Percentiles rank a stretch among this genome's conserved stretches.
Evolutionary conservation across 305 asterid genomes (phyloP).

Genomic region (Fraxinus greggii): DNA sequence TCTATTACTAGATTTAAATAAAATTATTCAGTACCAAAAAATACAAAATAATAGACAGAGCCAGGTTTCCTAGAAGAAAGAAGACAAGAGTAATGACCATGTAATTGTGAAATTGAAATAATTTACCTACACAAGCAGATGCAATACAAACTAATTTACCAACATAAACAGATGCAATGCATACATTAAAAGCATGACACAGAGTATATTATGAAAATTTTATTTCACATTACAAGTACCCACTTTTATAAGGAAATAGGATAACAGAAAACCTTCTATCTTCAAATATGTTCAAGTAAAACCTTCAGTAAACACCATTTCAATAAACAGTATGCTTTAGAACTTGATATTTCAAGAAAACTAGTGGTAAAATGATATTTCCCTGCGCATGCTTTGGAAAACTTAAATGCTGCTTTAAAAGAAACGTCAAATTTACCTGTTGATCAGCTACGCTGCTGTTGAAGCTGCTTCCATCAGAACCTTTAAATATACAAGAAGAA

Average conservation of each 20-base stretch:
- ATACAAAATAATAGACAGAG: neutral
- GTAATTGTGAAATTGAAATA: neutral
- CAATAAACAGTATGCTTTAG: neutral
- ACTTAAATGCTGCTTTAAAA: slow-evolving; percentile 11
- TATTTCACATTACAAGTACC: neutral
- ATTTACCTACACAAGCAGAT: neutral
- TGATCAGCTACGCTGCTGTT: slow-evolving; percentile 83
- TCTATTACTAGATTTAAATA: neutral
- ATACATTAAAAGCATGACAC: neutral
- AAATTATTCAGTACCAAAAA: neutral
- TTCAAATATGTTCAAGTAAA: neutral
- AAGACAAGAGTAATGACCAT: neutral
- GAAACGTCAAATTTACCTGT: slow-evolving; percentile 47
- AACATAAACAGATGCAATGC: neutral
- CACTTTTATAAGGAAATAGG: neutral
- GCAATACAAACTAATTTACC: neutral
- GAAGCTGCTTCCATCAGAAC: slow-evolving; percentile 73
- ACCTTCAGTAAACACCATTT: neutral
- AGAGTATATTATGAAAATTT: neutral
- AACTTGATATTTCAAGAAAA: neutral
- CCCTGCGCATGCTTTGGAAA: neutral
- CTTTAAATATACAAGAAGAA: slow-evolving; percentile 40
- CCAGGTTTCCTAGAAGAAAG: slow-evolving; percentile 7
- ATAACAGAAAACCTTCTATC: neutral
- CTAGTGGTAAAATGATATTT: neutral